Conservation (phyloP, 2,329 filamentous ascomycete species). For the Magnaporthiopsis rhizophila region DNA sequence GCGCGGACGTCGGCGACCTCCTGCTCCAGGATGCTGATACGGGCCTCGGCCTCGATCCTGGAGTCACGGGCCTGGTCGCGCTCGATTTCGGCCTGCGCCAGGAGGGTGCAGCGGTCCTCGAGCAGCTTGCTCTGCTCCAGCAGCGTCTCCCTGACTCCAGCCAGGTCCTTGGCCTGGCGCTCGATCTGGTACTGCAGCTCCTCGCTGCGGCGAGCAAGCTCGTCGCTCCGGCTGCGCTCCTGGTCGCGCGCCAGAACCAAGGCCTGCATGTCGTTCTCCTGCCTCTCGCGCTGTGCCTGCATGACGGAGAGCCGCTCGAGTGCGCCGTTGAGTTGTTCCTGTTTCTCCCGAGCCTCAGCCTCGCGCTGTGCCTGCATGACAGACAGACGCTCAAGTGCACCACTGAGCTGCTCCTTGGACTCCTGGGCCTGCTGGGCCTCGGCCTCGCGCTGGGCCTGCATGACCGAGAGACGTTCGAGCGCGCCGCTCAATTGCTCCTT, state of each 20-base stretch:
- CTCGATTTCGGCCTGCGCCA: constrained; percentile 1
- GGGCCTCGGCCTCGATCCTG: constrained; percentile 5
- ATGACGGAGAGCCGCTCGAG: not conserved
- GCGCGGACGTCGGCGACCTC: constrained; percentile 9
- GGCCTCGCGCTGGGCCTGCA: not conserved
- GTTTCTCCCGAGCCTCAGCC: not conserved
- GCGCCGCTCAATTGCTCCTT: not conserved
- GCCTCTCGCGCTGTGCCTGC: not conserved
- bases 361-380: not conserved
- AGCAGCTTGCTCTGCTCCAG: constrained; percentile 3
- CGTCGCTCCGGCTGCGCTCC: not conserved
- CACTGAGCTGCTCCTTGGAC: not conserved
- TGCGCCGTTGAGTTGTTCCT: not conserved
- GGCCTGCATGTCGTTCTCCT: not conserved
- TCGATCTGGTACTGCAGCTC: constrained; percentile 1
- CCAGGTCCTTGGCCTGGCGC: constrained; percentile 3
- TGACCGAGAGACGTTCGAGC: not conserved
- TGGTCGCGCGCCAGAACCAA: not conserved
- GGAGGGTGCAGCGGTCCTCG: constrained; percentile 1
- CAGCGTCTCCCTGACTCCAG: not conserved
- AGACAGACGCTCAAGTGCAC: not conserved
- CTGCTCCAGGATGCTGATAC: constrained; percentile 9
- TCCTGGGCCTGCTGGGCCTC: not conserved
- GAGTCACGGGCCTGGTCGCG: constrained; percentile 2
- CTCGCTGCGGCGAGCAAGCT: not conserved